phyloP scores from a whole-genome alignment of 306 rosid species.

The Hylodesmum podocarpum region DNA sequence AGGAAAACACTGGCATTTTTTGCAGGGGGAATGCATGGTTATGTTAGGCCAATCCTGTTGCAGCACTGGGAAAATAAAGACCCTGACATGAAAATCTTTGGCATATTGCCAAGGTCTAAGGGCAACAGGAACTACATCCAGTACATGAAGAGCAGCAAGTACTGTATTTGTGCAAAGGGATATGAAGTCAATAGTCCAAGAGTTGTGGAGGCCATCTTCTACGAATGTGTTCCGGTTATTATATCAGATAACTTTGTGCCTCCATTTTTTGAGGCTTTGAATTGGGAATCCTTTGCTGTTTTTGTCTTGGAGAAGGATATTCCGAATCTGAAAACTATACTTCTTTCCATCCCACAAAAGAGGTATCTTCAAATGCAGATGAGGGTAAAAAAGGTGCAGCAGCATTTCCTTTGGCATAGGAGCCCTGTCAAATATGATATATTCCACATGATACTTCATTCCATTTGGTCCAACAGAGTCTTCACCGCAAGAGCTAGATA shows the following conservation, averaged over 20 bases:
- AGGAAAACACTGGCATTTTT: conserved; percentile 73
- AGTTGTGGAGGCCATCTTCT: conserved; percentile 86
- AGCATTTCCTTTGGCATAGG: conserved; percentile 85
- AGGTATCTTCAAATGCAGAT: conserved; percentile 67
- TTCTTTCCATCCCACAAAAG: conserved; percentile 66
- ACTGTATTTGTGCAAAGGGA: conserved; percentile 92
- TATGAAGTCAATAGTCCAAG: conserved; percentile 94
- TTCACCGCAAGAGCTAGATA: conserved; percentile 44
- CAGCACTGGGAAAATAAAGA: conserved; percentile 93
- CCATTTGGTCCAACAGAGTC: conserved; percentile 81
- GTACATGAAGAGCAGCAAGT: conserved; percentile 91
- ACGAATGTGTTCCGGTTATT: conserved; percentile 83
- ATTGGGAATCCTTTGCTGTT: conserved; percentile 93
- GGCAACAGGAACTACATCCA: conserved; percentile 55
- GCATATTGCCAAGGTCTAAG: conserved; percentile 51
- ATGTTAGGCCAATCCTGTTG: conserved; percentile 65
- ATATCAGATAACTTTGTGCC: conserved; percentile 94
- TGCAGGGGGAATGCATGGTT: conserved; percentile 87
- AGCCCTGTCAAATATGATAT: conserved; percentile 82
- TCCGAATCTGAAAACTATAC: conserved; percentile 76
- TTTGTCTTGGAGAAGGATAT: conserved; percentile 79
- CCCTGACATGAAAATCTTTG: conserved; percentile 85
- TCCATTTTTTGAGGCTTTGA: conserved; percentile 72
- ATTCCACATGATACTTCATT: conserved; percentile 91
- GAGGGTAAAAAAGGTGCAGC: conserved; percentile 75